phyloP scores from a whole-genome alignment of 305 asterid genomes.

The Caryopteris hybrid region DNA sequence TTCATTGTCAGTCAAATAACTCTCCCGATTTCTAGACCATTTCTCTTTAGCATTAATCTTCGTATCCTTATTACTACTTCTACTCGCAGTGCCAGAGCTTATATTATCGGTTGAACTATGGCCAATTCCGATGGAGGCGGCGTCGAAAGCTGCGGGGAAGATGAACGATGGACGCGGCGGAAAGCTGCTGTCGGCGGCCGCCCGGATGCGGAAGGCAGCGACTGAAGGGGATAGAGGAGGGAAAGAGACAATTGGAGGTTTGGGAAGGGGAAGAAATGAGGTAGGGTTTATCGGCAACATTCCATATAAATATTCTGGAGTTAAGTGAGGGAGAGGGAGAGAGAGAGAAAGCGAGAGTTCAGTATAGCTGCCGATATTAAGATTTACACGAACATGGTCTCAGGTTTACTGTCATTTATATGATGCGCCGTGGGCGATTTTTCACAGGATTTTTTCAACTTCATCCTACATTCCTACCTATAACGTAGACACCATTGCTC shows the following conservation, averaged over 20 bases:
- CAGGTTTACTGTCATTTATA: too few species aligned
- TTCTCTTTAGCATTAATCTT: conserved; percentile 60
- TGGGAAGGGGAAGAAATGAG: conserved; percentile 26
- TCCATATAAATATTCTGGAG: conserved; percentile 21
- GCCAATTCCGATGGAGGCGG: conserved; percentile 35
- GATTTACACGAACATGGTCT: too few species aligned
- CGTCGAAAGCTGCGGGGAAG: conserved; percentile 36
- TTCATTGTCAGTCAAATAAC: conserved; percentile 50
- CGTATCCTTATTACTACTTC: conserved; percentile 22
- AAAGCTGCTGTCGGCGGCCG: conserved; percentile 35
- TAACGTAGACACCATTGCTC: too few species aligned
- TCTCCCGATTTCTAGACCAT: conserved; percentile 78
- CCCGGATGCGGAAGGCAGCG: conserved; percentile 43
- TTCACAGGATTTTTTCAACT: too few species aligned
- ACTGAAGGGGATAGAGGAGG: conserved; percentile 20
- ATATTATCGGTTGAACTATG: conserved; percentile 20
- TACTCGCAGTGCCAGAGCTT: conserved; percentile 21
- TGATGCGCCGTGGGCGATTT: too few species aligned
- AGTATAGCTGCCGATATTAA: too few species aligned
- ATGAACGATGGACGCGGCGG: conserved; percentile 40
- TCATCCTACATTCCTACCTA: too few species aligned
- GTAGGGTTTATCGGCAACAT: conserved; percentile 61
- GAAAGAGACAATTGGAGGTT: conserved; percentile 22
- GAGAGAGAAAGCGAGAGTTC: too few species aligned
- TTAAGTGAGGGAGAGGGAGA: neutral